Base-by-base conservation (phyloP, 305 asterid species). In the Fraxinus xanthoxyloides region DNA sequence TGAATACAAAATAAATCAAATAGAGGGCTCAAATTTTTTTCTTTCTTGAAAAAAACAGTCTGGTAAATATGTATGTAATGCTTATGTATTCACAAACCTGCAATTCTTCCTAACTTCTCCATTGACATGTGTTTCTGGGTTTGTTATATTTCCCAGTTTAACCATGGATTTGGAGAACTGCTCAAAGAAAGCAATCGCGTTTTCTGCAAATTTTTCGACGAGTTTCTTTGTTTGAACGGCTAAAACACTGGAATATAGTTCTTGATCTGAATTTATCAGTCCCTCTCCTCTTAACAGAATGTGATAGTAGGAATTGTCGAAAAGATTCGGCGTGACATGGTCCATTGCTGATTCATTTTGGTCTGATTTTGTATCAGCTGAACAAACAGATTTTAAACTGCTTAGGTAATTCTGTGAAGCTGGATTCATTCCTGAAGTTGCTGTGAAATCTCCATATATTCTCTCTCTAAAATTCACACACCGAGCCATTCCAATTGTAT, bases 111-210 rank as follows among this genome's bases (percentile, higher is more conserved):
- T 90, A 40, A 95, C 97, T 88, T 95, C 98, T 32, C 98, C 98
- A 85, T 93, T 81, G 9, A 13, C 85, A 77, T 84, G 86, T 77
- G 97, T 93, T 12, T 93, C 95, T 2, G 89, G 86, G 36, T 92
- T 94, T 23, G 94, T 93, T 28, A 92, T 91, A 5, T 92, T 93
- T 43, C 99, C 98, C 92, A 95, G 1, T 83, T 88, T 95, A 82
- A 95, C 97, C 99, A 95, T 95, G 0, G 98, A 95, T 72, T 92
- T 91, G 0, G 99, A 79, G 63, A 95, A 93, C 79, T 95, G 98
- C 84, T 93, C 94, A 30, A 90, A 95, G 92, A 95, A 95, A 5
- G 95, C 98, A 3, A 88, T 26, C 0, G 88, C 73, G 75, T 92
- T 84, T 72, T 85, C 94, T 0, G 99, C 97, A 23, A 91, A 95